Evolutionary conservation across 441 rosid species (phyloP), one percentile per base, ranked within the genome.

Genomic region (Adansonia rubrostipa): DNA sequence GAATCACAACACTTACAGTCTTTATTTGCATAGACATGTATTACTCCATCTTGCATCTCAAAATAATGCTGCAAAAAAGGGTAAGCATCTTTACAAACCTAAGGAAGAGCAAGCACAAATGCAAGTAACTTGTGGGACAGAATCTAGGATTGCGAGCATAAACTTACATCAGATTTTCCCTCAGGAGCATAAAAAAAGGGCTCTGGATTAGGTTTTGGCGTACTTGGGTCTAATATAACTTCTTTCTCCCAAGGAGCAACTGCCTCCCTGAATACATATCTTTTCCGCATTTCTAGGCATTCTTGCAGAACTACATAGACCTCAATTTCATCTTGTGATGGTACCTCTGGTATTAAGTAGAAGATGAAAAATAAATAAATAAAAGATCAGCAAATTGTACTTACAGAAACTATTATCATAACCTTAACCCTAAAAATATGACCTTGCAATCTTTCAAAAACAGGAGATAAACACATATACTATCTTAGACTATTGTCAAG

Each of bases 231-330:
- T 73, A 89, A 90, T 80, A 97, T 92, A 72, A 91, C 86, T 91
- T 97, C 99, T 80, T 87, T 97, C 77, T 89, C 99, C 99, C 99
- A 97, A 28, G 99, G 98, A 73, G 97, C 97, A 82, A 90, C 83
- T 20, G 97, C 91, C 84, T 97, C 99, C 73, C 73, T 89, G 82
- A 88, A 97, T 33, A 95, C 78, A 83, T 97, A 97, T 72, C 89
- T 91, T 74, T 88, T 93, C 78, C 99, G 82, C 90, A 92, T 67
- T 83, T 93, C 93, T 81, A 97, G 97, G 84, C 99, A 97, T 73
- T 95, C 97, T 90, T 93, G 99, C 83, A 97, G 88, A 83, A 93
- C 83, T 76, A 83, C 51, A 83, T 90, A 97, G 63, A 87, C 86
- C 75, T 97, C 99, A 58, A 84, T 85, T 87, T 95, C 99, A 88